Conservation (phyloP, 495 filamentous ascomycete genomes). For the Saxophila tyrrhenica region DNA sequence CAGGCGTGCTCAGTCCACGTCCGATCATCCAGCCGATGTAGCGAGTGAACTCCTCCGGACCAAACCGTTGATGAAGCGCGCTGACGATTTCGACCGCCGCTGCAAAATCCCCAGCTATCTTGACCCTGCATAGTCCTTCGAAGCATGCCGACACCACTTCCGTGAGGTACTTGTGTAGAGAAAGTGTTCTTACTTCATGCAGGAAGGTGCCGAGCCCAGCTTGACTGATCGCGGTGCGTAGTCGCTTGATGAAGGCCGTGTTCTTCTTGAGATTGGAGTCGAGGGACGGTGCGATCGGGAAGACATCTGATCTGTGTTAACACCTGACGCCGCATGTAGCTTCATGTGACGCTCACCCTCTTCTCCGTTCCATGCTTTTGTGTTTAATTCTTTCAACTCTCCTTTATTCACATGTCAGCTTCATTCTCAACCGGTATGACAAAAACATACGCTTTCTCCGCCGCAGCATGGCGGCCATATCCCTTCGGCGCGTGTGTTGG, state of each 20-base stretch:
- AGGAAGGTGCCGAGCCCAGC: conserved; percentile 71
- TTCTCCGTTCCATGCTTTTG: conserved; percentile 77
- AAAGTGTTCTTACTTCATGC: conserved; percentile 82
- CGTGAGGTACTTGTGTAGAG: conserved; percentile 92
- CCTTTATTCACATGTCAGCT: conserved; percentile 42
- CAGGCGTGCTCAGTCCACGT: conserved; percentile 81
- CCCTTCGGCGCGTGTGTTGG: conserved; percentile 5
- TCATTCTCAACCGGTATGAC: conserved; percentile 2
- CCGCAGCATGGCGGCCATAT: conserved; percentile 56
- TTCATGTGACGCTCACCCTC: conserved; percentile 49
- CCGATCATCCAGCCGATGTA: conserved; percentile 89
- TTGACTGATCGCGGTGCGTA: conserved; percentile 77
- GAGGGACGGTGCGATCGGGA: conserved; percentile 65
- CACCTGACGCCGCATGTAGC: not conserved
- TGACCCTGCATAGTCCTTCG: conserved; percentile 85
- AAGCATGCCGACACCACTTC: conserved; percentile 98
- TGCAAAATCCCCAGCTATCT: conserved; percentile 78
- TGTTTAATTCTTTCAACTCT: conserved; percentile 80
- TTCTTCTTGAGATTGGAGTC: conserved; percentile 99
- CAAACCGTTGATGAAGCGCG: conserved; percentile 92
- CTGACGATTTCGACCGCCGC: conserved; percentile 87
- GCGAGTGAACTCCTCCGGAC: conserved; percentile 78
- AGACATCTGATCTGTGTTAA: conserved; percentile 50
- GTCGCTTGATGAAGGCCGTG: conserved; percentile 94
- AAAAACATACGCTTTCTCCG: conserved; percentile 60